Evolutionary conservation across 1,139 yeast species (phyloP).

Genomic region (Lodderomyces theae): DNA sequence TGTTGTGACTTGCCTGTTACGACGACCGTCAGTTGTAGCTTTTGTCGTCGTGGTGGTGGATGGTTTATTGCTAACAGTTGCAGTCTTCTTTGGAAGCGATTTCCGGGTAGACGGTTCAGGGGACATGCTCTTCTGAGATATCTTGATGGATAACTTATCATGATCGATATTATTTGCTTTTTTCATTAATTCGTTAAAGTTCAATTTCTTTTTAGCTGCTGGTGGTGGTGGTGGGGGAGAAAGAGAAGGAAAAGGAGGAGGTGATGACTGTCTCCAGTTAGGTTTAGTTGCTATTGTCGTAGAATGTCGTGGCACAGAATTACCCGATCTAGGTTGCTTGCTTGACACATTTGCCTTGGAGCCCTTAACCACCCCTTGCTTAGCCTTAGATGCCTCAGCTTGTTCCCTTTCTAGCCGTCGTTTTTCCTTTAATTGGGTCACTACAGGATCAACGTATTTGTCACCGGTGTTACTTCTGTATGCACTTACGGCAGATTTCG

Average conservation of each 20-base stretch:
- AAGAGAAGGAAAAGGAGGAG: too few species aligned
- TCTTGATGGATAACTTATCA: constrained; percentile 36
- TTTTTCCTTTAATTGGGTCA: constrained; percentile 61
- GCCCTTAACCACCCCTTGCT: not conserved
- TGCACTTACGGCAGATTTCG: constrained; percentile 8
- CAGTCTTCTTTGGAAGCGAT: not conserved
- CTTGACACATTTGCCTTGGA: not conserved
- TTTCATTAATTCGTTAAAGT: constrained; percentile 67
- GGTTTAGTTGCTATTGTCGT: constrained; percentile 31
- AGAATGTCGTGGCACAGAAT: constrained; percentile 17
- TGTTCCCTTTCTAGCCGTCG: constrained; percentile 54
- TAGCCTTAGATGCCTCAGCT: constrained; percentile 25
- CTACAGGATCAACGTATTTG: constrained; percentile 47
- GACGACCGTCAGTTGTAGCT: too few species aligned
- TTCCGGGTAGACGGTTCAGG: constrained; percentile 20
- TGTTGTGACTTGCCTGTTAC: not conserved
- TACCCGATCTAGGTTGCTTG: not conserved
- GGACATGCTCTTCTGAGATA: constrained; percentile 32
- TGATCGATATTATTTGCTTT: constrained; percentile 60
- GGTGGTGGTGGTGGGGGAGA: constrained; percentile 7
- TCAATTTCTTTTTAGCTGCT: constrained; percentile 43
- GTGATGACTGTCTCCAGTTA: too few species aligned
- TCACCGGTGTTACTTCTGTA: constrained; percentile 10
- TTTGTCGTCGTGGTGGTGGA: not conserved
- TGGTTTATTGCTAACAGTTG: not conserved